A percentile compares a stretch with the other conserved stretches of the same genome.
Conservation (phyloP, 257 asterid genomes). For the Voacanga thouarsii region DNA sequence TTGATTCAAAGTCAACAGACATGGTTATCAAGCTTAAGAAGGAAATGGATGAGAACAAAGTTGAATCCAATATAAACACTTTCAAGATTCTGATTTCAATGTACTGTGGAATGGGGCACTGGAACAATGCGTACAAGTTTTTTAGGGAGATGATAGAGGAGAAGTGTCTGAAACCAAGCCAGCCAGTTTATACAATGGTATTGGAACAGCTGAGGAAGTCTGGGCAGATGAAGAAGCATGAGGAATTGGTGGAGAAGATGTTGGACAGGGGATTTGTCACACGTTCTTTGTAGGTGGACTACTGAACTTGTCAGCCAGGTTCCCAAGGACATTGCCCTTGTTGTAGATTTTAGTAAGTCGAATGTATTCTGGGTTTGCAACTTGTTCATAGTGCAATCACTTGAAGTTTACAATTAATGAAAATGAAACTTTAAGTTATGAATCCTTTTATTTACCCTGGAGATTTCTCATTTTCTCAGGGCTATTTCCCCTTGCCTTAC, state of each 20-base stretch:
- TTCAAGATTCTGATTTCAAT: slow-evolving; percentile 62
- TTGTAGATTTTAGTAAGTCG: neutral
- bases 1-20: slow-evolving; percentile 62
- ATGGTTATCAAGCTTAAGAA: slow-evolving; percentile 88
- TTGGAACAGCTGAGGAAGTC: slow-evolving; percentile 72
- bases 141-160: slow-evolving; percentile 83
- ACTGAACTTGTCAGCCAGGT: neutral
- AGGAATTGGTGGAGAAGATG: slow-evolving; percentile 85
- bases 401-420: neutral
- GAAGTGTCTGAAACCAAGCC: slow-evolving; percentile 61
- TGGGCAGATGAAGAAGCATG: slow-evolving; percentile 84
- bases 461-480: neutral
- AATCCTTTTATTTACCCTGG: neutral
- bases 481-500: neutral
- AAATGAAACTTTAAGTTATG: neutral
- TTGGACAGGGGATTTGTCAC: slow-evolving; percentile 53
- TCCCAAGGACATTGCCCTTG: neutral
- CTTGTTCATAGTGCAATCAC: neutral
- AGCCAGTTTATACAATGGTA: slow-evolving; percentile 62
- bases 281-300: slow-evolving; percentile 28
- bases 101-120: slow-evolving; percentile 84
- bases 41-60: slow-evolving; percentile 69
- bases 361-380: neutral
- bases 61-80: slow-evolving; percentile 79
- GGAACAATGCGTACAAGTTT: slow-evolving; percentile 76